These are phyloP conservation scores for Trypethelium eluteriae DNA, from an alignment of 495 filamentous ascomycete genomes.

Conservation along the genomic window DNA sequence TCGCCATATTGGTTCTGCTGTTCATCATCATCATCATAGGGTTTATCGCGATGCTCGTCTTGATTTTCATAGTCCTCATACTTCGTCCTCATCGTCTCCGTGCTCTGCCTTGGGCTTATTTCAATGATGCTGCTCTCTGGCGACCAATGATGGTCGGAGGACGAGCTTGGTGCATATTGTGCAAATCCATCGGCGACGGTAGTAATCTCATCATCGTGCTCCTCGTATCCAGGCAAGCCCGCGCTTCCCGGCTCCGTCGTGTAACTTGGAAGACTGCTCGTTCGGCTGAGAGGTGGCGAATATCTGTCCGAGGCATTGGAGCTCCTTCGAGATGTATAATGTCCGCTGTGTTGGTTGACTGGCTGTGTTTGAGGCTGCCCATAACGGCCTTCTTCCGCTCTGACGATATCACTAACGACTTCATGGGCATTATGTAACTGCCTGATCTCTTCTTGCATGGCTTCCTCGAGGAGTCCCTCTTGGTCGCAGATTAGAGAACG, in stretches of 20 bases:
- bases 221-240: background rate
- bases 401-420: conserved; percentile 30
- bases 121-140: conserved; percentile 33
- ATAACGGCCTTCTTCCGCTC: conserved; percentile 25
- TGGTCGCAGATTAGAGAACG: conserved; percentile 33
- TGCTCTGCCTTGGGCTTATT: conserved; percentile 30
- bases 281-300: conserved; percentile 23
- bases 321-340: background rate
- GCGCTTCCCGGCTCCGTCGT: conserved; percentile 4
- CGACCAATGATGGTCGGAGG: conserved; percentile 21
- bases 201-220: conserved; percentile 3
- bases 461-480: conserved; percentile 35
- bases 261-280: conserved; percentile 25
- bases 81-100: conserved; percentile 30
- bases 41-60: background rate
- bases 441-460: conserved; percentile 40
- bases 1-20: background rate
- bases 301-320: conserved; percentile 17
- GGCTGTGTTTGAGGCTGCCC: background rate
- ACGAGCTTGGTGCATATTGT: conserved; percentile 23
- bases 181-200: conserved; percentile 29
- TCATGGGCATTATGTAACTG: conserved; percentile 32
- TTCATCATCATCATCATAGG: background rate
- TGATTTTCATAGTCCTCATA: background rate
- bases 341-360: background rate